Base-by-base conservation (phyloP, 2,329 filamentous ascomycete species). In the Knufia petricola region DNA sequence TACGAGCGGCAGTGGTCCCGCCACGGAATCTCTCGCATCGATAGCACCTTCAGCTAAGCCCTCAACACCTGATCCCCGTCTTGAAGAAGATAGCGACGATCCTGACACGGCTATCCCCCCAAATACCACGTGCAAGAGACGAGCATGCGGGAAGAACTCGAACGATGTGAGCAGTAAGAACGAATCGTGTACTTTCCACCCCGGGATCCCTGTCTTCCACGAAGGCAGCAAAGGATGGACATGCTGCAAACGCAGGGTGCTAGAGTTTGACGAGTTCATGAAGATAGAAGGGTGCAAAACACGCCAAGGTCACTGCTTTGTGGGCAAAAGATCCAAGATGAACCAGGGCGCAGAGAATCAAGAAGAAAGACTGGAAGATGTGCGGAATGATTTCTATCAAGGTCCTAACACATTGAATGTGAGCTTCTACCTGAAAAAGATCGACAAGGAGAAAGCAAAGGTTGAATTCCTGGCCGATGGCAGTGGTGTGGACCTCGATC, bases 211-310 rank as follows among this genome's bases (percentile, higher is more conserved):
- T 20, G 83, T 98, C 57, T 98, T 98, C 70, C 92, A 98, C 66
- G 92, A 98, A 71, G 92, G 92, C 30, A 94, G 87, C 70, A 98
- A 98, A 72, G 92, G 92, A 1, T 98, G 92, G 76, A 88, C 82
- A 51, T 98, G 92, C 73, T 98, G 92, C 71, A 96, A 96, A 77
- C 76, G 87, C 60, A 78, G 88, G 31, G 92, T 98, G 50, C 71
- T 98, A 51, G 92, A 98, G 64, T 98, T 98, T 66, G 89, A 98
- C 65, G 84, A 96, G 67, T 98, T 98, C 69, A 82, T 98, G 82
- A 92, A 86, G 68, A 90, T 98, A 51, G 81, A 85, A 59, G 92
- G 92, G 1, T 98, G 92, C 69, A 81, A 81, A 64, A 88, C 84
- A 37, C 92, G 89, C 68, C 72, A 75, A 37, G 75, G 77, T 52